A percentile compares a stretch with the other conserved stretches of the same genome.
phyloP scores from a whole-genome alignment of 2,329 filamentous ascomycete genomes.

The Colletotrichum musae region DNA sequence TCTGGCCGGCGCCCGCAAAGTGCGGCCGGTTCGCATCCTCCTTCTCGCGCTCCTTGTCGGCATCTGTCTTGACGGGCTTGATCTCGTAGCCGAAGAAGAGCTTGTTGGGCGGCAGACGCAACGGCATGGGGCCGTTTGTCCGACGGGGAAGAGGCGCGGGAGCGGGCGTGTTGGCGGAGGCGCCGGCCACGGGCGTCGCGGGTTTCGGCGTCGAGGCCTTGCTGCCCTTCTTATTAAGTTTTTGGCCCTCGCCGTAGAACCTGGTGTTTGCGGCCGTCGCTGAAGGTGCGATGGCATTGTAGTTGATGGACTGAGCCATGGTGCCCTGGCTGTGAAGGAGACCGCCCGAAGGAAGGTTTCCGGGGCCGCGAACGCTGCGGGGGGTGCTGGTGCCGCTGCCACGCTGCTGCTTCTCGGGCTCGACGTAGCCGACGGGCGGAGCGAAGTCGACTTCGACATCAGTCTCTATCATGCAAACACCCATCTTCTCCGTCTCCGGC shows the following conservation, averaged over 20 bases:
- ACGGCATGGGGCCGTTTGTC: conserved; percentile 86
- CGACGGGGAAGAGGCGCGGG: conserved; percentile 55
- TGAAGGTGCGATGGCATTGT: conserved; percentile 87
- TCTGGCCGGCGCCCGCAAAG: conserved; percentile 89
- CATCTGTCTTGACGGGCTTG: conserved; percentile 86
- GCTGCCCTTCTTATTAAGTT: conserved; percentile 86
- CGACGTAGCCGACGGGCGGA: conserved; percentile 92
- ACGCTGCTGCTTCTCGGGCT: conserved; percentile 74
- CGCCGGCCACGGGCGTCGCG: conserved; percentile 77
- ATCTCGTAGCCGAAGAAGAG: conserved; percentile 97
- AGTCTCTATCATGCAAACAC: conserved; percentile 95
- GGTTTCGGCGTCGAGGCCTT: conserved; percentile 82
- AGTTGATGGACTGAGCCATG: conserved; percentile 99
- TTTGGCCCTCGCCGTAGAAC: conserved; percentile 85
- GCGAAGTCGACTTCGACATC: conserved; percentile 98
- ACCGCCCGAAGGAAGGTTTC: conserved; percentile 76
- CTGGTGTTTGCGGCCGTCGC: conserved; percentile 80
- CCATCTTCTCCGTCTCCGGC: conserved; percentile 84
- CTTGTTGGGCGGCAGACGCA: conserved; percentile 88
- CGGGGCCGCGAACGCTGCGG: conserved; percentile 71
- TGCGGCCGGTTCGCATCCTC: conserved; percentile 77
- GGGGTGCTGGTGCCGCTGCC: conserved; percentile 90
- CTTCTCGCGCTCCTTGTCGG: conserved; percentile 77
- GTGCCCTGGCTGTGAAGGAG: conserved; percentile 87
- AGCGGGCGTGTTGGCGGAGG: conserved; percentile 58